These are phyloP conservation scores for Epichloe uncinata DNA, from an alignment of 2,329 filamentous ascomycete species.

Conservation along the genomic window DNA sequence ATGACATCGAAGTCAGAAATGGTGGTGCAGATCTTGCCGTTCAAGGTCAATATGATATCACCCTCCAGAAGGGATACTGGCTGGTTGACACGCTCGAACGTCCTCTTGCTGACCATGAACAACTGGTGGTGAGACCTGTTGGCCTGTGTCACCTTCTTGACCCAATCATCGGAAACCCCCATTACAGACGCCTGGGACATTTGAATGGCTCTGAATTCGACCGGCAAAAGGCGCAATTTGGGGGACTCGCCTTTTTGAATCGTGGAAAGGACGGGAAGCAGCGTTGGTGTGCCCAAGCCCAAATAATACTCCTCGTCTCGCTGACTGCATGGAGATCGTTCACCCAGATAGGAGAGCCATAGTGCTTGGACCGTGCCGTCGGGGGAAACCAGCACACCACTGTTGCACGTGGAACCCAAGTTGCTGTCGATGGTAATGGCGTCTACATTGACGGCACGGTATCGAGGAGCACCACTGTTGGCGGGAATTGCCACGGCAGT, in stretches of 20 bases:
- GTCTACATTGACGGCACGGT: constrained; percentile 89
- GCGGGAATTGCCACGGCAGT: constrained; percentile 94
- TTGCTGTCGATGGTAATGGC: constrained; percentile 95
- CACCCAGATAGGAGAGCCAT: constrained; percentile 94
- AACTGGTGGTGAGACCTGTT: constrained; percentile 91
- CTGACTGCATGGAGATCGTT: constrained; percentile 62
- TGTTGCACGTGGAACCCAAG: constrained; percentile 81
- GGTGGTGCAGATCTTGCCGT: constrained; percentile 82
- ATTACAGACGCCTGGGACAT: constrained; percentile 96
- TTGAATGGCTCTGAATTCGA: constrained; percentile 88
- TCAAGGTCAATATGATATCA: constrained; percentile 83
- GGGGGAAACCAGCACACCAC: constrained; percentile 78
- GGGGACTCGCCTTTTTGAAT: constrained; percentile 65
- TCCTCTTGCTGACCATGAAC: constrained; percentile 95
- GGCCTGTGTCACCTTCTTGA: constrained; percentile 72
- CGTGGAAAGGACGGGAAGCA: constrained; percentile 77
- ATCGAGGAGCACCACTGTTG: constrained; percentile 80
- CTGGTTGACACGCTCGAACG: constrained; percentile 42
- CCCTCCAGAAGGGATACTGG: constrained; percentile 62
- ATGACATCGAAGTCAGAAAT: constrained; percentile 91
- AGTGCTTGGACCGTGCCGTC: constrained; percentile 89
- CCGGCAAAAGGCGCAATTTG: constrained; percentile 77
- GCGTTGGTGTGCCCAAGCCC: constrained; percentile 74
- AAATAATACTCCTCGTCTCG: constrained; percentile 96
- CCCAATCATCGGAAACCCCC: constrained; percentile 97